These are phyloP conservation scores for Suillus cothurnatus DNA, from an alignment of 768 basidiomycete genomes.

Conservation along the genomic window DNA sequence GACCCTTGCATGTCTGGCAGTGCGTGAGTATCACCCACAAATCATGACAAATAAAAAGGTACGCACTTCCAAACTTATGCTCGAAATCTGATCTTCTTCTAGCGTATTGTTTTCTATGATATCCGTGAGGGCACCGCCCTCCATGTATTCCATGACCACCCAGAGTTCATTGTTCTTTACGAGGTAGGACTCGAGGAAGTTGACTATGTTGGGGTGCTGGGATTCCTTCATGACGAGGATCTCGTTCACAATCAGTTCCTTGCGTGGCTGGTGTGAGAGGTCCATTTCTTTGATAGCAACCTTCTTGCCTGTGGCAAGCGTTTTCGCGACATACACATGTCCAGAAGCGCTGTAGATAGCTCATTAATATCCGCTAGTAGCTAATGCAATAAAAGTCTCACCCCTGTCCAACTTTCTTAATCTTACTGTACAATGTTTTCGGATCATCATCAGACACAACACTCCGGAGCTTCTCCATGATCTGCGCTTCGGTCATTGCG, in stretches of 20 bases:
- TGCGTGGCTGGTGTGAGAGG: slow-evolving; percentile 89
- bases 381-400: slow-evolving; percentile 44
- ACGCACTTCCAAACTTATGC: slow-evolving; percentile 87
- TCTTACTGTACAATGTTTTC: slow-evolving; percentile 89
- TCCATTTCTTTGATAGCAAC: slow-evolving; percentile 99
- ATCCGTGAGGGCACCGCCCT: slow-evolving; percentile 95
- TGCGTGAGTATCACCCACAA: slow-evolving; percentile 7
- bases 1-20: slow-evolving; percentile 87
- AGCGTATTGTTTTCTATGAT: slow-evolving; percentile 97
- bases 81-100: slow-evolving; percentile 93
- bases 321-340: slow-evolving; percentile 97
- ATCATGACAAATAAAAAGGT: background rate
- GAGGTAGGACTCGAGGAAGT: slow-evolving; percentile 90
- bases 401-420: slow-evolving; percentile 99
- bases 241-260: slow-evolving; percentile 97
- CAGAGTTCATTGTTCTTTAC: slow-evolving; percentile 88
- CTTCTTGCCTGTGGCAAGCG: slow-evolving; percentile 78
- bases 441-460: slow-evolving; percentile 91
- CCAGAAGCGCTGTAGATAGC: slow-evolving; percentile 78
- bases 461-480: slow-evolving; percentile 94
- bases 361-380: slow-evolving; percentile 2
- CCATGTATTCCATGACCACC: slow-evolving; percentile 99
- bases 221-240: slow-evolving; percentile 99
- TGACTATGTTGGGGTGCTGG: slow-evolving; percentile 96
- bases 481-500: slow-evolving; percentile 96